A percentile compares a stretch with the other conserved stretches of the same genome.
These are phyloP conservation scores for Bacidia rubella DNA, from an alignment of 495 filamentous ascomycete genomes.

Conservation along the genomic window DNA sequence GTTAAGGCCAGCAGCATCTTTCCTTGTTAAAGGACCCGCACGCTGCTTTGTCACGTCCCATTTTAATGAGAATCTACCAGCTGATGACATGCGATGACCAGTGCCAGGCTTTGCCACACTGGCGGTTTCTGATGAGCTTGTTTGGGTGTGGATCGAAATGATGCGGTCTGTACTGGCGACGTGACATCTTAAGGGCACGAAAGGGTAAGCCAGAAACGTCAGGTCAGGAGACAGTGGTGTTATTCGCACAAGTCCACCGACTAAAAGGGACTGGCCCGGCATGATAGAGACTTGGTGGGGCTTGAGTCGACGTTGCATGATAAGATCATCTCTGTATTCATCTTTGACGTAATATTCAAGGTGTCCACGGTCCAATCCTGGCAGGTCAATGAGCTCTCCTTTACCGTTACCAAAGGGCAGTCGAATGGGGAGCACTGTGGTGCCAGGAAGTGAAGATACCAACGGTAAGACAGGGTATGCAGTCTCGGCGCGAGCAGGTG, in stretches of 20 bases:
- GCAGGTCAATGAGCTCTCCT: conserved; percentile 90
- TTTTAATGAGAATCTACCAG: conserved; percentile 59
- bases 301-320: conserved; percentile 59
- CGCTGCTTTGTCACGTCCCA: conserved; percentile 70
- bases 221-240: conserved; percentile 54
- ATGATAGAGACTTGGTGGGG: conserved; percentile 59
- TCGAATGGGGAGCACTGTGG: conserved; percentile 86
- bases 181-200: conserved; percentile 61
- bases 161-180: conserved; percentile 68
- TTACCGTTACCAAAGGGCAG: conserved; percentile 70
- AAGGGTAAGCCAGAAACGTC: conserved; percentile 60
- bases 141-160: conserved; percentile 46
- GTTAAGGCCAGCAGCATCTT: conserved; percentile 37
- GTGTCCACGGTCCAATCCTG: conserved; percentile 62
- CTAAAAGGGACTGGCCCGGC: conserved; percentile 66
- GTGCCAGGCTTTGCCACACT: conserved; percentile 45
- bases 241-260: conserved; percentile 75
- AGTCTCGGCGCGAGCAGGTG: conserved; percentile 57
- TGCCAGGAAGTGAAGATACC: conserved; percentile 77
- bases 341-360: conserved; percentile 54
- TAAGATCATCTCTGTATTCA: conserved; percentile 47
- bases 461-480: conserved; percentile 68
- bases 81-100: conserved; percentile 41
- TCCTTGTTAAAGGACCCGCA: conserved; percentile 44
- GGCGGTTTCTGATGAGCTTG: conserved; percentile 37